Evolutionary conservation across 2,329 filamentous ascomycete genomes (phyloP), one percentile per base, ranked within the genome.

Genomic region (Leptographium wingfieldii): DNA sequence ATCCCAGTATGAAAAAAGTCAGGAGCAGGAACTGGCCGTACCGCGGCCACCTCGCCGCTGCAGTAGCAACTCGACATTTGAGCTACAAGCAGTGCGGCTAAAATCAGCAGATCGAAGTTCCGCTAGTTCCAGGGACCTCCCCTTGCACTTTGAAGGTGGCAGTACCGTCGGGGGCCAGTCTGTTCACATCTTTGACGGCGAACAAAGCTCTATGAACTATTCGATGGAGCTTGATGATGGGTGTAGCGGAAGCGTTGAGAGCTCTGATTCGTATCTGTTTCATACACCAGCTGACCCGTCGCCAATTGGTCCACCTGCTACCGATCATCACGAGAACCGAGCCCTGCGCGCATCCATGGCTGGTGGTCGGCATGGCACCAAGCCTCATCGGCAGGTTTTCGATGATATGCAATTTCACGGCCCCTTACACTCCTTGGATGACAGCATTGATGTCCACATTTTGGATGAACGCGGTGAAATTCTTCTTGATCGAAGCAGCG

Each of bases 1-100:
- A 14, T 70, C 73, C 27, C 74, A 78, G 61, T 70, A 73, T 16
- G 74, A 76, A 35, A 74, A 73, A 29, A 40, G 10, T 12, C 38
- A 63, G 29, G 64, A 57, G 5, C 4, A 38, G 19, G 22, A 29
- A 6, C 43, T 33, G 1, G 33, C 16, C 10, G 3, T 22, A 25
- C 31, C 51, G 16, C 57, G 14, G 5, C 35, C 11, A 35, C n/a
- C 43, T 5, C 63, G 60, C 27, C 59, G 64, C 35, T 57, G 43
- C 1, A 60, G 59, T 49, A 60, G 59, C 22, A 56, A 43, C 27
- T 52, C 60, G 7, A 38, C 54, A 5, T 43, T 56, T 3, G 61
- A 65, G 53, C 46, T 62, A 54, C 61, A 61, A 12, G 48, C 62
- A 33, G 58, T 59, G 1, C 58, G 59, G 29, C 56, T 60, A 19